These are phyloP conservation scores for Volvox reticuliferus DNA, from an alignment of 139 green algal genomes.

Conservation along the genomic window DNA sequence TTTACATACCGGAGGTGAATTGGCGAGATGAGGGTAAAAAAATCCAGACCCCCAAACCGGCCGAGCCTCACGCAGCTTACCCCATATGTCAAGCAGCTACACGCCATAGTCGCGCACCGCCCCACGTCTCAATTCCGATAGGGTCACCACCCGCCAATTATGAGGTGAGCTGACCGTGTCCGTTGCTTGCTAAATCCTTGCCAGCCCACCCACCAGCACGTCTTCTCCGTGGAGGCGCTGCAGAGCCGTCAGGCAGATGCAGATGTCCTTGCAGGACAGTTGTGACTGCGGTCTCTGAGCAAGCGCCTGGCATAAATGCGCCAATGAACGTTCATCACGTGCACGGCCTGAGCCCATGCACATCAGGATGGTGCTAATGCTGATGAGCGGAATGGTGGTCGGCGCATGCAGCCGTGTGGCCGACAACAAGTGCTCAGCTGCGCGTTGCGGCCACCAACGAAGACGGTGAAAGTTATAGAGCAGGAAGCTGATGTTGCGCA, in stretches of 20 bases:
- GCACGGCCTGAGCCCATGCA: constrained; percentile 1
- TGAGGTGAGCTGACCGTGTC: too few relatives aligned
- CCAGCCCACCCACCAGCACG: constrained; percentile 12
- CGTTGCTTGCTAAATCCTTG: neutral
- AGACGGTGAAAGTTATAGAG: constrained; percentile 15
- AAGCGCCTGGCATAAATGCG: constrained; percentile 28
- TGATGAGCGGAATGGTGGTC: neutral
- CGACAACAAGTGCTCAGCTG: constrained; percentile 20
- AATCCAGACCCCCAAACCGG: neutral
- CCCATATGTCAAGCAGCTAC: too few relatives aligned
- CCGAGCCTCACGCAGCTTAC: too few relatives aligned
- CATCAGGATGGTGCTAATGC: constrained; percentile 20
- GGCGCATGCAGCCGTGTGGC: neutral
- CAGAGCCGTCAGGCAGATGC: constrained; percentile 29
- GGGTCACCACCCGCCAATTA: too few relatives aligned
- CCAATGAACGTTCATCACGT: constrained; percentile 4
- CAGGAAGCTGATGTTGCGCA: constrained; percentile 28
- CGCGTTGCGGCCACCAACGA: neutral
- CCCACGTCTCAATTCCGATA: too few relatives aligned
- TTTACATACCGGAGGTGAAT: neutral
- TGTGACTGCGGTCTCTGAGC: neutral
- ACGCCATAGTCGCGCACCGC: too few relatives aligned
- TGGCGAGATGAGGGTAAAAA: neutral
- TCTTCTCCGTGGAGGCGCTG: constrained; percentile 20
- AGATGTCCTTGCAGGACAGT: constrained; percentile 17